These are phyloP conservation scores for Suillus subaureus DNA, from an alignment of 768 basidiomycete species.

Conservation along the genomic window DNA sequence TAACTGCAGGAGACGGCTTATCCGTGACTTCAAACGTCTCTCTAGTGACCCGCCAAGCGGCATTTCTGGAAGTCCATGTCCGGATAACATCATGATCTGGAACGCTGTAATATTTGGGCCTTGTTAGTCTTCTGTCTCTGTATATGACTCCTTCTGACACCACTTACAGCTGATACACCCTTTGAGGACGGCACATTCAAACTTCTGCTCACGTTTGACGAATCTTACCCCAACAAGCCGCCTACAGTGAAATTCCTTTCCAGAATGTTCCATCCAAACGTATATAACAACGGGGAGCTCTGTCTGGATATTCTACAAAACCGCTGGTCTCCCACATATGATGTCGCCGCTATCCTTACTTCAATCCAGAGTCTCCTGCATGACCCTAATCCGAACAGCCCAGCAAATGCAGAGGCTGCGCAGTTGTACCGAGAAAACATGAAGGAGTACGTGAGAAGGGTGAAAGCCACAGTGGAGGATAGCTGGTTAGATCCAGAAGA, in stretches of 20 bases:
- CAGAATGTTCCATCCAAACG: conserved; percentile 99
- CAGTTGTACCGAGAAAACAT: conserved; percentile 96
- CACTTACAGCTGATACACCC: conserved; percentile 82
- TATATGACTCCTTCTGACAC: conserved; percentile 6
- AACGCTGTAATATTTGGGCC: conserved; percentile 99
- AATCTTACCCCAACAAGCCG: conserved; percentile 98
- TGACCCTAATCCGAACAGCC: conserved; percentile 98
- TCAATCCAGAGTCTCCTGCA: conserved; percentile 94
- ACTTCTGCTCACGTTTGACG: conserved; percentile 92
- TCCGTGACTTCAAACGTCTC: conserved; percentile 96
- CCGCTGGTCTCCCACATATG: conserved; percentile 98
- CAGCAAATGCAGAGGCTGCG: conserved; percentile 98
- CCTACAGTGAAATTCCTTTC: conserved; percentile 97
- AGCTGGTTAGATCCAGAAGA: conserved; percentile 88
- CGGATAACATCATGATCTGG: conserved; percentile 99
- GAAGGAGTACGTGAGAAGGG: conserved; percentile 95
- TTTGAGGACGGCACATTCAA: conserved; percentile 99
- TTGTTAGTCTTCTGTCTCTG: conserved; percentile 52
- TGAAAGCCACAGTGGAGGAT: conserved; percentile 92
- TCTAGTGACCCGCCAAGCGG: conserved; percentile 95
- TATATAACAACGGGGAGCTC: conserved; percentile 97
- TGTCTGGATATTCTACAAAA: conserved; percentile 99
- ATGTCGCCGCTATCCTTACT: conserved; percentile 97
- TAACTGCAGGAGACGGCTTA: conserved; percentile 91
- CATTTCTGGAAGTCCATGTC: conserved; percentile 94